Evolutionary conservation across 306 rosid genomes (phyloP).

Genomic region (Luffa aegyptiaca): DNA sequence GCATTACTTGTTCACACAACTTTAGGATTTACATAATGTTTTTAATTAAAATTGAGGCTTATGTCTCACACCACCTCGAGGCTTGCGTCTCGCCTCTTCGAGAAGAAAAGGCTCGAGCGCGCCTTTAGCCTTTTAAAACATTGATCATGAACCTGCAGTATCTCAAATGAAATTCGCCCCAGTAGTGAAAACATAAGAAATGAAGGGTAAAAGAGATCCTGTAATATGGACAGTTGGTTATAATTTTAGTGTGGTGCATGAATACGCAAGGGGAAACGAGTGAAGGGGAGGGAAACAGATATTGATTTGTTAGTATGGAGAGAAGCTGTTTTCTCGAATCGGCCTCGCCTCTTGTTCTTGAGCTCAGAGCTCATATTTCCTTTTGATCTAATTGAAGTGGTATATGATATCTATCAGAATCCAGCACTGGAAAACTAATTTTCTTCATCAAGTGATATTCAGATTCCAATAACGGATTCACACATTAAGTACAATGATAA

Average conservation of each 20-base stretch:
- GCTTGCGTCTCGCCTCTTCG: too few relatives aligned
- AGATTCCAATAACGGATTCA: constrained; percentile 4
- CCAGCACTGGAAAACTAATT: background rate
- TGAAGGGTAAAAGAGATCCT: background rate
- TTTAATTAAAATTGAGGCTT: too few relatives aligned
- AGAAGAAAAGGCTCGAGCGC: too few relatives aligned
- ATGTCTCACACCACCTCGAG: too few relatives aligned
- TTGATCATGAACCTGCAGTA: background rate
- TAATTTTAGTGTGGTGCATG: background rate
- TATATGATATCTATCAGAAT: background rate
- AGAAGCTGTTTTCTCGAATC: background rate
- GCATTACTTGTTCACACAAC: too few relatives aligned
- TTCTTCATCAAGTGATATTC: constrained; percentile 12
- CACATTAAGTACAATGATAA: constrained; percentile 7
- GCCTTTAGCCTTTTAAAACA: too few relatives aligned
- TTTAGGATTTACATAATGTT: too few relatives aligned
- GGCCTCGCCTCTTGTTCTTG: background rate
- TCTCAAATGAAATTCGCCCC: background rate
- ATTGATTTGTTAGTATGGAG: background rate
- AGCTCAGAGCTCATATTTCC: background rate
- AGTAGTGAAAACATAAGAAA: background rate
- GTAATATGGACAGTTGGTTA: background rate
- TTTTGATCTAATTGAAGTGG: background rate
- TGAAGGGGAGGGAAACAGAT: background rate
- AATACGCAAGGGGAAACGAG: background rate